phyloP scores from a whole-genome alignment of 805 yeast species.

The Yarrowia hollandica region DNA sequence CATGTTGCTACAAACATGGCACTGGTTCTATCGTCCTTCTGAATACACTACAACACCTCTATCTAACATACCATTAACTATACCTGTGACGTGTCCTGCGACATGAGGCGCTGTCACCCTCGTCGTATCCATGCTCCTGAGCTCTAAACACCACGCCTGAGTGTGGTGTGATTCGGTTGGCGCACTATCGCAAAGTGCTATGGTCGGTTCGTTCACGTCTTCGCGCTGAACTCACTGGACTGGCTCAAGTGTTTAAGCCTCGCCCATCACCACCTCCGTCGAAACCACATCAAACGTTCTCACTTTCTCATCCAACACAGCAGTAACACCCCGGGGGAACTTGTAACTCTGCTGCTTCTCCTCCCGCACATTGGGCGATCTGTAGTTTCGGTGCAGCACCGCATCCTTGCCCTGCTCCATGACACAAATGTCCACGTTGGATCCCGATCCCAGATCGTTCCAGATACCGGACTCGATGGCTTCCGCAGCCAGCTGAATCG shows the following conservation, averaged over 20 bases:
- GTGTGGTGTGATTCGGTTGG: too few species aligned
- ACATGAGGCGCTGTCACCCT: too few species aligned
- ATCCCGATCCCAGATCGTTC: slow-evolving; percentile 98
- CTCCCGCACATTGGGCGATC: slow-evolving; percentile 86
- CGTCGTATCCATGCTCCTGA: too few species aligned
- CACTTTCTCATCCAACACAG: slow-evolving; percentile 67
- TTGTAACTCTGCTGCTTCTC: slow-evolving; percentile 79
- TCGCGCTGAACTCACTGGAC: too few species aligned
- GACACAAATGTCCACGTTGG: slow-evolving; percentile 95
- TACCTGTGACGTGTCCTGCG: too few species aligned
- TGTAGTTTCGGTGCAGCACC: slow-evolving; percentile 75
- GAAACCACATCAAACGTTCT: slow-evolving; percentile 62
- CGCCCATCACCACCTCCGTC: slow-evolving; percentile 46
- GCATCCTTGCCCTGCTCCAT: slow-evolving; percentile 86
- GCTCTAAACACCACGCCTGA: too few species aligned
- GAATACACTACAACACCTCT: too few species aligned
- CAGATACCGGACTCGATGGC: slow-evolving; percentile 98
- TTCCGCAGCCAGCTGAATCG: slow-evolving; percentile 84
- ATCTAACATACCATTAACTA: too few species aligned
- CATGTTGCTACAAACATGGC: too few species aligned
- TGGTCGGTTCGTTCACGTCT: too few species aligned
- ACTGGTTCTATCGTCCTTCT: too few species aligned
- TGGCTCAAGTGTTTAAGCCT: slow-evolving; percentile 16
- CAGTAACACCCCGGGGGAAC: slow-evolving; percentile 93
- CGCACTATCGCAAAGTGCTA: too few species aligned